phyloP scores from a whole-genome alignment of 2,329 filamentous ascomycete species.

The Calycina herbarum region DNA sequence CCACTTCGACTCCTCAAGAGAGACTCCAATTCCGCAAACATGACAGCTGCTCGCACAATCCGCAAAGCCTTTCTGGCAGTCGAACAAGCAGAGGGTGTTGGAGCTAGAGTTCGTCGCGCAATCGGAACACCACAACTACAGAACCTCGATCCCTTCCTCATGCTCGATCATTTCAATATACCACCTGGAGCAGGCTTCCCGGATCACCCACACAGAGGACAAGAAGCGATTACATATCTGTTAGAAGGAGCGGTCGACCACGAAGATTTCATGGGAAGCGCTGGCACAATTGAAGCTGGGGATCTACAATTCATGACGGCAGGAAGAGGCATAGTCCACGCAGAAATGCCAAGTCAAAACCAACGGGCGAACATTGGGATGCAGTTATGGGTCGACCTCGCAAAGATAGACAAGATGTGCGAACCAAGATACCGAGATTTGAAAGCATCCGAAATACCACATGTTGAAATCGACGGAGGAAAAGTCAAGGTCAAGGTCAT shows the following conservation, averaged over 20 bases:
- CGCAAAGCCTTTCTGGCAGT: slow-evolving; percentile 79
- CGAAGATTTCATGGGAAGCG: slow-evolving; percentile 86
- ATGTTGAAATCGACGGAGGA: slow-evolving; percentile 67
- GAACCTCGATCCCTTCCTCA: slow-evolving; percentile 90
- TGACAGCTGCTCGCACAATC: slow-evolving; percentile 73
- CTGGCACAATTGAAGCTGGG: slow-evolving; percentile 80
- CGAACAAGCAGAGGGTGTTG: slow-evolving; percentile 85
- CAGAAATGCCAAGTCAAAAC: slow-evolving; percentile 88
- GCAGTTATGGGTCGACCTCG: slow-evolving; percentile 95
- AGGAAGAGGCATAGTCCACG: slow-evolving; percentile 86
- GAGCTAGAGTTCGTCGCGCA: slow-evolving; percentile 81
- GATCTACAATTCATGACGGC: slow-evolving; percentile 99
- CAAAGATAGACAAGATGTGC: slow-evolving; percentile 76
- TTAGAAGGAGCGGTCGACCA: slow-evolving; percentile 85
- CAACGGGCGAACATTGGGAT: slow-evolving; percentile 81
- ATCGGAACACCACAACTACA: slow-evolving; percentile 81
- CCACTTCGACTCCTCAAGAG: slow-evolving; percentile 25
- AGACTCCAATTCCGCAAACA: slow-evolving; percentile 42
- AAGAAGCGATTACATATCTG: slow-evolving; percentile 72
- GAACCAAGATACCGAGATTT: slow-evolving; percentile 93
- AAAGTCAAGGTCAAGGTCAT: slow-evolving; percentile 87
- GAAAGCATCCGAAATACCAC: slow-evolving; percentile 74
- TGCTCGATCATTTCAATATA: slow-evolving; percentile 91
- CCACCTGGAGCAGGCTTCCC: slow-evolving; percentile 83
- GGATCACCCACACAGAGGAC: slow-evolving; percentile 77